Evolutionary conservation across 2,329 filamentous ascomycete genomes (phyloP).

Genomic region (Colletotrichum limetticola): DNA sequence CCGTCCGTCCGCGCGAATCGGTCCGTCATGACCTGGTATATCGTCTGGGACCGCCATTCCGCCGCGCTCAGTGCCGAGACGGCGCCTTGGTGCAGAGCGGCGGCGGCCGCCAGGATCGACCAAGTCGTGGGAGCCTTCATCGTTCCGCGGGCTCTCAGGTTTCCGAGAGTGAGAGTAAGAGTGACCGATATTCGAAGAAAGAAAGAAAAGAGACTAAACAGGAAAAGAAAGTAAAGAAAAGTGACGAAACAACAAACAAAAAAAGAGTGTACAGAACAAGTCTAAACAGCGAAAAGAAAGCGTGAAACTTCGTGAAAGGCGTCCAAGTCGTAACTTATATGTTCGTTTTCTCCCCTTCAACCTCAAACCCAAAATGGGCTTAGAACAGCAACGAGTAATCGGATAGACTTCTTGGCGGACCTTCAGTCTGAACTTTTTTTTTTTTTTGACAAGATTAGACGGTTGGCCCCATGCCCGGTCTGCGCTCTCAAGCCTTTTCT

Average conservation of each 20-base stretch:
- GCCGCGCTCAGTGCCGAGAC: conserved; percentile 37
- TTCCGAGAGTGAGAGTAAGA: not conserved
- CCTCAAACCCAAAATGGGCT: not conserved
- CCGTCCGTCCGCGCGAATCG: conserved; percentile 61
- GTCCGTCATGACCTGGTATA: conserved; percentile 69
- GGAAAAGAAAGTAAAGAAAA: not conserved
- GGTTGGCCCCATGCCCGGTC: not conserved
- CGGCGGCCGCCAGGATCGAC: conserved; percentile 1
- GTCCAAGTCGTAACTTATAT: conserved; percentile 26
- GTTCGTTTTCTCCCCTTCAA: not conserved
- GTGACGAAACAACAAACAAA: not conserved
- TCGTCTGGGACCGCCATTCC: conserved; percentile 64
- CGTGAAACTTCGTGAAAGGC: conserved; percentile 8
- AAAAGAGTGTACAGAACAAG: conserved; percentile 27
- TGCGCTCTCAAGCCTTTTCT: not conserved
- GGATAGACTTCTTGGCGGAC: conserved; percentile 11
- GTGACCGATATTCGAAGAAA: conserved; percentile 20
- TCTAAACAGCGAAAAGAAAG: not conserved
- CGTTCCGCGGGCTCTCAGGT: not conserved
- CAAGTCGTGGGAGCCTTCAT: conserved; percentile 14
- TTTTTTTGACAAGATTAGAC: conserved; percentile 4
- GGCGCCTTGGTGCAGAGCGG: conserved; percentile 7
- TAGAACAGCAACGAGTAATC: not conserved
- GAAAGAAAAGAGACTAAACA: conserved; percentile 16
- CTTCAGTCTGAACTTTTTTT: not conserved